Evolutionary conservation across 768 basidiomycete species (phyloP), one percentile per base, ranked within the genome.

Genomic region (Chlorophyllum brunneum): DNA sequence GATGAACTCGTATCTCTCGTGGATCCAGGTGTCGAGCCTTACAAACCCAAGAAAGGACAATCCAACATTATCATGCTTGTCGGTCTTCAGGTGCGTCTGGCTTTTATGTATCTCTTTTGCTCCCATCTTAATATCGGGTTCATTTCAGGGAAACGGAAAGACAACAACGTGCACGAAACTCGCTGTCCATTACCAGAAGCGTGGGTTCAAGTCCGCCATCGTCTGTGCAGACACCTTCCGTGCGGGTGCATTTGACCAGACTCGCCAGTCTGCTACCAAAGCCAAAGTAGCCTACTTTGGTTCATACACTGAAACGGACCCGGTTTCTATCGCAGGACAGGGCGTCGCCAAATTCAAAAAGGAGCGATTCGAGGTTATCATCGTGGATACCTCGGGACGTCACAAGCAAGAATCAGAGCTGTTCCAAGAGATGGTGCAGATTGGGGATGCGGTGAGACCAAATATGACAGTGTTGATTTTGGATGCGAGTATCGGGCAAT

Each of bases 191-290:
- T 98, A 98, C 67, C 94, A 95, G 67, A 89, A 91, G 63, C 86
- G 95, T 58, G 97, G 97, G 5, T 91, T 98, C 78, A 94, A 95
- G 67, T 89, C 95, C 10, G 92, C 87, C 55, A 94, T 99, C 48
- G 95, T 99, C 58, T 99, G 97, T 63, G 97, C 97, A 18, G 97
- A 99, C 69, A 99, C 97, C 0, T 99, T 99, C 77, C 90, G 97
- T 71, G 97, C 97, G 2, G 97, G 97, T 46, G 97, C 97, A 31
- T 99, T 99, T 70, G 97, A 99, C 70, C 97, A 99, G 68, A 92
- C 97, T 9, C 86, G 97, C 64, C 97, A 99, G 73, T 98, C 95
- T 44, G 95, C 97, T 16, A 97, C 94, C 11, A 95, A 97, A 68
- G 97, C 97, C 33, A 98, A 98, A 67, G 92, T 99, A 11, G 94